Conservation (phyloP, 2,329 filamentous ascomycete species). For the Ophiostoma angusticollis region DNA sequence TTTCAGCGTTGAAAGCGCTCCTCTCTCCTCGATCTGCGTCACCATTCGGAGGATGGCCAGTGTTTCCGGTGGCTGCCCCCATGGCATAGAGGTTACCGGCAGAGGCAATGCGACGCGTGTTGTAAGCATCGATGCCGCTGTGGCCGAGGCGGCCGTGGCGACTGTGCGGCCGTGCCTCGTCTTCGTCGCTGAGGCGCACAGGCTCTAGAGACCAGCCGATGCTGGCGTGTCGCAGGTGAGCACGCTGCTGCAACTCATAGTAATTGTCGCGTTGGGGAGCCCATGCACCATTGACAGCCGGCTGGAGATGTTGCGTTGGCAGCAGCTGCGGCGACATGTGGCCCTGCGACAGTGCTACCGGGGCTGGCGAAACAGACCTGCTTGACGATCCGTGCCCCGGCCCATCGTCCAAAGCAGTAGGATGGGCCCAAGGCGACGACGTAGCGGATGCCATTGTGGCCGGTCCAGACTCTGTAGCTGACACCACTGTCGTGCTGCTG, state of each 20-base stretch:
- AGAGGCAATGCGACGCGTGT: conserved; percentile 14
- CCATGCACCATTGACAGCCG: conserved; percentile 2
- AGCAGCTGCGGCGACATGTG: conserved; percentile 6
- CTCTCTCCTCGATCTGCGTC: not conserved
- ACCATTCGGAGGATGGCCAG: not conserved
- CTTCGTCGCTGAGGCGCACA: conserved; percentile 14
- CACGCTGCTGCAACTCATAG: conserved; percentile 12
- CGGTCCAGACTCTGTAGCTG: conserved; percentile 11
- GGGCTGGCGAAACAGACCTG: conserved; percentile 2
- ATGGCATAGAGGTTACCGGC: conserved; percentile 14
- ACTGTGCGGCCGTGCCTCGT: conserved; percentile 6
- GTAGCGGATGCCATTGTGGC: conserved; percentile 2
- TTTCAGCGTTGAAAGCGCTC: conserved; percentile 5
- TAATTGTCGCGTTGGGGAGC: conserved; percentile 9
- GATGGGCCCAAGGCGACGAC: conserved; percentile 3
- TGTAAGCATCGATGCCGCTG: conserved; percentile 1
- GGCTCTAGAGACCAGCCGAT: conserved; percentile 24
- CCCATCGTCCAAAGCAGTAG: not conserved
- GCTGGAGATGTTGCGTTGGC: conserved; percentile 9
- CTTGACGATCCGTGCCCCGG: not conserved
- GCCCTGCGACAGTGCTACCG: not conserved
- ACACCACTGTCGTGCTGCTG: conserved; percentile 9
- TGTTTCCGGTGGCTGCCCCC: conserved; percentile 2
- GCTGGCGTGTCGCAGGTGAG: conserved; percentile 20
- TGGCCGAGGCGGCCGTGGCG: conserved; percentile 9